Conservation (phyloP, 257 asterid species). For the Solanum pimpinellifolium region DNA sequence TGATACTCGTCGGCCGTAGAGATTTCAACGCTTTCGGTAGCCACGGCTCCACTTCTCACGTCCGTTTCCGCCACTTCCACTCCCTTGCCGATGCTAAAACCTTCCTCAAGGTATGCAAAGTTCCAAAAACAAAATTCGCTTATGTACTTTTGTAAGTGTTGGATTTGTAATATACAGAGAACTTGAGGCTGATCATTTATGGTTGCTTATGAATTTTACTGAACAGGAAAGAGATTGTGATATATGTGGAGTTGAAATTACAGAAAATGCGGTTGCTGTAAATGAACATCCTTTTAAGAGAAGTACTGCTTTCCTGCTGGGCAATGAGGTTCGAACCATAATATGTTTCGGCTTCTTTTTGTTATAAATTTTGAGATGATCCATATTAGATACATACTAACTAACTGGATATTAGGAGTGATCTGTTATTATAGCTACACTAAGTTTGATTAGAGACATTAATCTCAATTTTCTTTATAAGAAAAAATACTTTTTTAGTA, state of each 20-base stretch:
- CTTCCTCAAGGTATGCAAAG: constrained; percentile 53
- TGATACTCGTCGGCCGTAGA: constrained; percentile 78
- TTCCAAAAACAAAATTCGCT: background rate
- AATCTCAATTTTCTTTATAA: background rate
- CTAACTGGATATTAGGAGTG: background rate
- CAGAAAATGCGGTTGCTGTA: constrained; percentile 61
- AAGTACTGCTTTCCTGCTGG: constrained; percentile 92
- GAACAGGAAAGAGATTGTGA: constrained; percentile 77
- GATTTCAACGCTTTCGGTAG: constrained; percentile 96
- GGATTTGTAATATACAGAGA: background rate
- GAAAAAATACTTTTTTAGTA: background rate
- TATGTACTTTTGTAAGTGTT: background rate
- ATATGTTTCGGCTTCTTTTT: background rate
- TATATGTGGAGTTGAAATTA: constrained; percentile 95
- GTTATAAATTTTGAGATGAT: background rate
- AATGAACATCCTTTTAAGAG: constrained; percentile 80
- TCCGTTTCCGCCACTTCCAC: constrained; percentile 76
- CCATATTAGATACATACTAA: background rate
- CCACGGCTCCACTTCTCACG: constrained; percentile 87
- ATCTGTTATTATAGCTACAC: background rate
- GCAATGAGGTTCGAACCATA: constrained; percentile 64
- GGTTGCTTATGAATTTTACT: background rate
- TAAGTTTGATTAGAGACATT: background rate
- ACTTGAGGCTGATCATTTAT: background rate
- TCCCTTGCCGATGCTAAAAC: constrained; percentile 60